Conservation (phyloP, 768 basidiomycete species). For the Megacollybia marginata region DNA sequence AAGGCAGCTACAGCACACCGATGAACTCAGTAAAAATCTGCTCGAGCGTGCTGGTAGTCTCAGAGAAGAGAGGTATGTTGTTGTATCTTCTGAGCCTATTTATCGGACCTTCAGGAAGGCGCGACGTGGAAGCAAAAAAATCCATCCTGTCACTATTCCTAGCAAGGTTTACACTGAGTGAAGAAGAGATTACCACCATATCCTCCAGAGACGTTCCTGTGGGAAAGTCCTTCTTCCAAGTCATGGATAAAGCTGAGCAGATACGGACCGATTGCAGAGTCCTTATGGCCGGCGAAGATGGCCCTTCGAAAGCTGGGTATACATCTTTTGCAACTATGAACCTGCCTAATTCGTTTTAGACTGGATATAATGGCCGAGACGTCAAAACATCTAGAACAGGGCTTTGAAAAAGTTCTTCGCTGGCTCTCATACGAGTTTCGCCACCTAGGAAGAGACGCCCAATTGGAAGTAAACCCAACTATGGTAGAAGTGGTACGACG, state of each 20-base stretch:
- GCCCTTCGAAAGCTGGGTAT: slow-evolving; percentile 71
- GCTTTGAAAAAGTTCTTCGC: slow-evolving; percentile 81
- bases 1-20: slow-evolving; percentile 63
- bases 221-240: slow-evolving; percentile 67
- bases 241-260: slow-evolving; percentile 79
- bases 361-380: slow-evolving; percentile 86
- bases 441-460: slow-evolving; percentile 64
- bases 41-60: slow-evolving; percentile 79
- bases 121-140: slow-evolving; percentile 62
- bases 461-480: slow-evolving; percentile 56
- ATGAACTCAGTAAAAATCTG: slow-evolving; percentile 68
- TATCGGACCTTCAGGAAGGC: slow-evolving; percentile 29
- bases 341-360: slow-evolving; percentile 28
- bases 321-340: slow-evolving; percentile 7
- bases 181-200: slow-evolving; percentile 66
- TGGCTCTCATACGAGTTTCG: slow-evolving; percentile 85
- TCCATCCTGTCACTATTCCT: slow-evolving; percentile 78
- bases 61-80: slow-evolving; percentile 58
- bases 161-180: slow-evolving; percentile 73
- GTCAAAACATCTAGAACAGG: slow-evolving; percentile 76
- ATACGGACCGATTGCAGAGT: slow-evolving; percentile 83
- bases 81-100: background rate
- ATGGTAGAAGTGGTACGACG: slow-evolving; percentile 71
- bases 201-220: slow-evolving; percentile 75
- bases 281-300: slow-evolving; percentile 79